These are phyloP conservation scores for Lentinula novae-zelandiae DNA, from an alignment of 1,284 basidiomycete genomes.

Conservation along the genomic window DNA sequence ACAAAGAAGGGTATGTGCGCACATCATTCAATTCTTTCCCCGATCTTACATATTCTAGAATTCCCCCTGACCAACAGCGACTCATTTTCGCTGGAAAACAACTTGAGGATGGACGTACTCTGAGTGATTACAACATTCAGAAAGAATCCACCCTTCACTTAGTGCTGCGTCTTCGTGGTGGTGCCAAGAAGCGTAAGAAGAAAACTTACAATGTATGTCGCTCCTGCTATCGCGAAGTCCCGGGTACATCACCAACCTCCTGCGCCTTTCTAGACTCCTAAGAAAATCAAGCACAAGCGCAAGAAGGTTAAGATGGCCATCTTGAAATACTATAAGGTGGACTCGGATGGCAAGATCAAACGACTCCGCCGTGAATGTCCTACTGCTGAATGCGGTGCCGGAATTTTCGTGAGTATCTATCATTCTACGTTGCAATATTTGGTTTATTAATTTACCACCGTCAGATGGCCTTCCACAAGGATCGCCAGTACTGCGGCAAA, in stretches of 20 bases:
- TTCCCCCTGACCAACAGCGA: constrained; percentile 95
- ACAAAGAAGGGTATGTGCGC: constrained; percentile 82
- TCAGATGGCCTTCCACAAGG: constrained; percentile 92
- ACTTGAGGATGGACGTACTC: constrained; percentile 90
- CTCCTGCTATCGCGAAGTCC: constrained; percentile 10
- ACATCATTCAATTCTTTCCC: not conserved
- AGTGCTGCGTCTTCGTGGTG: constrained; percentile 93
- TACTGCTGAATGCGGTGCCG: constrained; percentile 87
- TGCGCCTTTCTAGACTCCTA: constrained; percentile 73
- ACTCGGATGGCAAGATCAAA: constrained; percentile 99
- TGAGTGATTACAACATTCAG: constrained; percentile 91
- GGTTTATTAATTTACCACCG: not conserved
- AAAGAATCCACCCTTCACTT: constrained; percentile 96
- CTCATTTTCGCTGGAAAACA: constrained; percentile 99
- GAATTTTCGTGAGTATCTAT: constrained; percentile 76
- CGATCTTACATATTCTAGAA: constrained; percentile 39
- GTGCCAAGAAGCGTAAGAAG: constrained; percentile 99
- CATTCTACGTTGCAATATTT: not conserved
- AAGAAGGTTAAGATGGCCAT: constrained; percentile 99
- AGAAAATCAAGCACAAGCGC: constrained; percentile 99
- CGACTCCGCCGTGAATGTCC: constrained; percentile 97
- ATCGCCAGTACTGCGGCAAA: constrained; percentile 95
- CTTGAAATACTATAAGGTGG: constrained; percentile 99
- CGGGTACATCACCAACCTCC: constrained; percentile 10
- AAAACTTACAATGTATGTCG: constrained; percentile 88